phyloP scores from a whole-genome alignment of 164 flowering plant species.

The Hamamelis virginiana region DNA sequence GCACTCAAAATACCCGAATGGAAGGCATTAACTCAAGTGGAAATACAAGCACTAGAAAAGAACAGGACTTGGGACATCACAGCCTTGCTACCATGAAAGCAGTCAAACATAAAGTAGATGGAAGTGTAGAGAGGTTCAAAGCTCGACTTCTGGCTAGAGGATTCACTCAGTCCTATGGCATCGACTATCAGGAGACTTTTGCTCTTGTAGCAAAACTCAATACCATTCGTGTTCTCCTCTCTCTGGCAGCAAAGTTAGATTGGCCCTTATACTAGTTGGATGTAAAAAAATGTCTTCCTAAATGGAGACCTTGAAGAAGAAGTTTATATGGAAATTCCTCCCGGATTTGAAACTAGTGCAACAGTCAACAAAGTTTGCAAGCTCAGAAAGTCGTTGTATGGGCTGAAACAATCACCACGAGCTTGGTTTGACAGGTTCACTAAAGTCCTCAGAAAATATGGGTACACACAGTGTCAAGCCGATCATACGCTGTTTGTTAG shows the following conservation, averaged over 20 bases:
- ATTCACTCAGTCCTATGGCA: too few species aligned
- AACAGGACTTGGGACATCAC: constrained; percentile 14
- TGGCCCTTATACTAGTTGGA: too few species aligned
- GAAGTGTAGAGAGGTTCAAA: too few species aligned
- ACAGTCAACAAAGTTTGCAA: background rate
- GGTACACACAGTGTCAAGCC: too few species aligned
- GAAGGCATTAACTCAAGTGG: background rate
- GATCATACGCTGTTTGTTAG: constrained; percentile 3
- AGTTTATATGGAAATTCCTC: constrained; percentile 11
- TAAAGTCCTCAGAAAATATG: background rate
- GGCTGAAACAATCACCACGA: constrained; percentile 11
- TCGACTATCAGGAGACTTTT: background rate
- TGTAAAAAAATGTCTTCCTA: too few species aligned
- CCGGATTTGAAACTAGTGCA: background rate
- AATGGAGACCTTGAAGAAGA: constrained; percentile 4
- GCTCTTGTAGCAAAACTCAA: too few species aligned
- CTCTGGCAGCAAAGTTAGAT: too few species aligned
- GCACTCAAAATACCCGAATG: background rate
- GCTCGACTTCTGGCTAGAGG: constrained; percentile 6
- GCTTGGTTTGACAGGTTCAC: constrained; percentile 14
- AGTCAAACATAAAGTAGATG: constrained; percentile 8
- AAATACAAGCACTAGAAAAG: constrained; percentile 12
- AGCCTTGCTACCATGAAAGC: background rate
- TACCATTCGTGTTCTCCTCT: too few species aligned
- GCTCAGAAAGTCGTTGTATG: too few species aligned